Percentiles rank a stretch among this genome's conserved stretches.
phyloP scores from a whole-genome alignment of 108 stramenopile genomes.

The Fragilaria radians region DNA sequence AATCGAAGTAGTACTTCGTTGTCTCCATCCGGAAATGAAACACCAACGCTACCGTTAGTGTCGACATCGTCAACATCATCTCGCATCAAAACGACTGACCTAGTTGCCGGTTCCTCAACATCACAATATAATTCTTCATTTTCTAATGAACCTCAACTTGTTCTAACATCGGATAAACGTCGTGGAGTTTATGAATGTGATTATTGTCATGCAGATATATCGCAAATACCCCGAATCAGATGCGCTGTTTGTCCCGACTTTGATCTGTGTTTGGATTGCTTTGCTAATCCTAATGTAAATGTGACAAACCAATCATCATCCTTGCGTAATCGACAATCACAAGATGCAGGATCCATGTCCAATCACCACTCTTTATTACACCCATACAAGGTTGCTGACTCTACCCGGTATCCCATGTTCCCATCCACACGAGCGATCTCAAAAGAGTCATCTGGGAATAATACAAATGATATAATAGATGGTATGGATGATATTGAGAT shows the following conservation, averaged over 20 bases:
- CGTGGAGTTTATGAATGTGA: conserved; percentile 86
- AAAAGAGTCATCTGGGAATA: too few relatives aligned
- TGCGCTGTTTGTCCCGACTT: conserved; percentile 83
- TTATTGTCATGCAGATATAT: conserved; percentile 79
- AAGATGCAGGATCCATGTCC: background rate
- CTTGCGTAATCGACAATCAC: conserved; percentile 11
- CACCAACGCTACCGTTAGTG: too few relatives aligned
- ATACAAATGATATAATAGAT: too few relatives aligned
- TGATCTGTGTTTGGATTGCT: conserved; percentile 86
- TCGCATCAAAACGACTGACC: too few relatives aligned
- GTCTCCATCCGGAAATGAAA: too few relatives aligned
- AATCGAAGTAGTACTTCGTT: background rate
- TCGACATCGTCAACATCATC: too few relatives aligned
- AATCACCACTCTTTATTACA: conserved; percentile 46
- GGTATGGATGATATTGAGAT: background rate
- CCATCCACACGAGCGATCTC: conserved; percentile 33
- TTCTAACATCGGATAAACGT: conserved; percentile 64
- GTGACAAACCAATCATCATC: too few relatives aligned
- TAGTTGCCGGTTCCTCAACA: too few relatives aligned
- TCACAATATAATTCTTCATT: too few relatives aligned
- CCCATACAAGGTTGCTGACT: conserved; percentile 77
- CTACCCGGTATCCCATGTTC: conserved; percentile 69
- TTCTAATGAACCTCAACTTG: conserved; percentile 17
- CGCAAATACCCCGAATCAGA: conserved; percentile 71
- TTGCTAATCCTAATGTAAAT: conserved; percentile 52